Base-by-base conservation (phyloP, 768 basidiomycete species). In the Rhizopogon salebrosus region DNA sequence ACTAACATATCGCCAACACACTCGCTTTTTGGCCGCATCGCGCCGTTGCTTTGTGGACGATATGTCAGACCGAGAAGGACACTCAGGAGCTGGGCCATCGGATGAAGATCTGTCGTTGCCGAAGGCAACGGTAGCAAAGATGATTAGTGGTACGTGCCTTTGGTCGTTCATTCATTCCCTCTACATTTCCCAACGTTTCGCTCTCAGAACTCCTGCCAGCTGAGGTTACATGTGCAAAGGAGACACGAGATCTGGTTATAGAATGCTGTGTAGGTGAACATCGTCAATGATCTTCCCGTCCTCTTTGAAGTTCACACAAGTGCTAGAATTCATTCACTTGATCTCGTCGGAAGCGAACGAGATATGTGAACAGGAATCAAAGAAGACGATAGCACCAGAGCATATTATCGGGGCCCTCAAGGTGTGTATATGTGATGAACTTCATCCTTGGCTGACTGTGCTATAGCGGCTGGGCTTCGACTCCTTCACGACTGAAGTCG, bases 261-360 rank as follows among this genome's bases (percentile, higher is more conserved):
- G 94, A 98, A 74, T 98, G 95, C 63, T 98, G 95, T 83, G 92
- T 98, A 82, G 97, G 97, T 97, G 76, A 87, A 87, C 79, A 75
- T 55, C 51, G 54, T 36, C 48, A 52, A 37, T 39, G 53, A 49
- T 29, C 37, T 20, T 23, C 27, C 20, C 40, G 51, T 52, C 55
- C 45, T 49, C 51, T 54, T 45, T 31, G 37, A 37, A 22, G 39
- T 62, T 67, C 57, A 61, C 26, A 14, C 39, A 42, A 35, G 23
- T 54, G 22, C 18, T 42, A 99, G 97, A 99, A 76, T 99, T 98
- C 69, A 95, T 99, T 56, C 92, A 98, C 67, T 73, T 98, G 70
- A 88, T 99, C 66, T 95, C 97, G 16, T 92, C 94, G 8, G 93
- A 98, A 67, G 92, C 97, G 49, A 98, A 98, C 68, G 92, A 98